Conservation (phyloP, 257 asterid genomes). For the Misopates orontium region DNA sequence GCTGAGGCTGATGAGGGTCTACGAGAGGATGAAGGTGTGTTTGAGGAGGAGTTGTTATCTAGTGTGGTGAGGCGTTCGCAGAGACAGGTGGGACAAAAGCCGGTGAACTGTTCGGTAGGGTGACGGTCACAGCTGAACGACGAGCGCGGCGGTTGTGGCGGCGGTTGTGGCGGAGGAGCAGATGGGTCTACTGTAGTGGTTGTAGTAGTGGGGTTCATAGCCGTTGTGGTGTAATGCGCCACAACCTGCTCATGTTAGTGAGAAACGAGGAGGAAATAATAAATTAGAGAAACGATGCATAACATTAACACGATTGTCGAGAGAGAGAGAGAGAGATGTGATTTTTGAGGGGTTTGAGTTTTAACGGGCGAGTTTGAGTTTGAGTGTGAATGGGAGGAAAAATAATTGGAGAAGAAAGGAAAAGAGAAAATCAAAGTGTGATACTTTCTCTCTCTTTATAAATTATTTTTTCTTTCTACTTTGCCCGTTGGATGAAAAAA, state of each 20-base stretch:
- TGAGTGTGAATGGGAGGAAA: too few species aligned
- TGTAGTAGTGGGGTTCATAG: slow-evolving; percentile 76
- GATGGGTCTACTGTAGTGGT: slow-evolving; percentile 57
- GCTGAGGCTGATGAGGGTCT: slow-evolving; percentile 78
- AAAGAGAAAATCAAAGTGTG: too few species aligned
- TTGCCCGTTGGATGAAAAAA: slow-evolving; percentile 52
- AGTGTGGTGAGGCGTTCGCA: slow-evolving; percentile 81
- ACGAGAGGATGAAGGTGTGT: slow-evolving; percentile 70
- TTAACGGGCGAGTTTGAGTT: slow-evolving; percentile 21
- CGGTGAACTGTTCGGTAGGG: slow-evolving; percentile 75
- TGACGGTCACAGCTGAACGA: slow-evolving; percentile 90
- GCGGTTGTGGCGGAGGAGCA: slow-evolving; percentile 78
- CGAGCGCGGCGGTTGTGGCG: slow-evolving; percentile 85
- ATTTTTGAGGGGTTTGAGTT: not conserved
- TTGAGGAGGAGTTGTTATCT: slow-evolving; percentile 57
- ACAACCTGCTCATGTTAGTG: slow-evolving; percentile 47
- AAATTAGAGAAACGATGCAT: not conserved
- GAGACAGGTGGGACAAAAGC: slow-evolving; percentile 91
- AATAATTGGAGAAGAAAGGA: too few species aligned
- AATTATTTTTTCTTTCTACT: slow-evolving; percentile 32
- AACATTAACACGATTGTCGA: not conserved
- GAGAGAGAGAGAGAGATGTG: not conserved
- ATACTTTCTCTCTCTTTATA: slow-evolving; percentile 22
- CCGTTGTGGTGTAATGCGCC: slow-evolving; percentile 39
- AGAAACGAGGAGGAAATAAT: not conserved